Percentiles rank a stretch among this genome's conserved stretches.
These are phyloP conservation scores for Termitomyces sp. DNA, from an alignment of 1,284 basidiomycete species.

Conservation along the genomic window DNA sequence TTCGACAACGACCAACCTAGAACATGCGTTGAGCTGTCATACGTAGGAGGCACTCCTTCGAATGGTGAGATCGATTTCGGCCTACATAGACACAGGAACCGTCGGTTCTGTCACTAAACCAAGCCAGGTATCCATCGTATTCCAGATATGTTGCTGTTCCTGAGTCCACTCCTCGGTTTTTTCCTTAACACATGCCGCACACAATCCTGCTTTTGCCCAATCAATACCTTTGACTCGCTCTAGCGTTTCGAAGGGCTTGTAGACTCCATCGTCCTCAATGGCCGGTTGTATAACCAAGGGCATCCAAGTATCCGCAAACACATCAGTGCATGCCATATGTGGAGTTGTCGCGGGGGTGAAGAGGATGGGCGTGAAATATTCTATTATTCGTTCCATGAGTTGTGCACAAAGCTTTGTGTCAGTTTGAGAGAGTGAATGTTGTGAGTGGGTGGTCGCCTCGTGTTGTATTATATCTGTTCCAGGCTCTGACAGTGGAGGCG, in stretches of 20 bases:
- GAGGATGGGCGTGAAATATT: slow-evolving; percentile 63
- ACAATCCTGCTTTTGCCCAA: slow-evolving; percentile 56
- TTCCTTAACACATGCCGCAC: slow-evolving; percentile 49
- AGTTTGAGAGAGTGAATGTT: slow-evolving; percentile 13
- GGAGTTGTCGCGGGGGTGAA: slow-evolving; percentile 64
- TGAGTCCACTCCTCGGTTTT: slow-evolving; percentile 63
- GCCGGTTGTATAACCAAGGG: slow-evolving; percentile 58
- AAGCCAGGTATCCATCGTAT: slow-evolving; percentile 55
- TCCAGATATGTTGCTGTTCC: slow-evolving; percentile 58
- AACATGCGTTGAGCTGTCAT: too few relatives aligned
- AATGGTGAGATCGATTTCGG: background rate
- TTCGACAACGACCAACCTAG: too few relatives aligned
- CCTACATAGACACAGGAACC: background rate
- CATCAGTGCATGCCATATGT: slow-evolving; percentile 69
- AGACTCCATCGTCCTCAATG: slow-evolving; percentile 51
- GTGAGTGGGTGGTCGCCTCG: slow-evolving; percentile 11
- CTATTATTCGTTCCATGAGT: slow-evolving; percentile 49
- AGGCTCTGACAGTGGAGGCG: background rate
- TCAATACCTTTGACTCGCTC: slow-evolving; percentile 50
- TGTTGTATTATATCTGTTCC: background rate
- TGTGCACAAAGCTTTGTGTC: slow-evolving; percentile 32
- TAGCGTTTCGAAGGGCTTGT: slow-evolving; percentile 64
- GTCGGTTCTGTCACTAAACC: slow-evolving; percentile 1
- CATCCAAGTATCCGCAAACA: slow-evolving; percentile 69
- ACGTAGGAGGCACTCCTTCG: too few relatives aligned